Percentiles rank a stretch among this genome's conserved stretches.
phyloP scores from a whole-genome alignment of 768 basidiomycete genomes.

The Ramaria sp. region DNA sequence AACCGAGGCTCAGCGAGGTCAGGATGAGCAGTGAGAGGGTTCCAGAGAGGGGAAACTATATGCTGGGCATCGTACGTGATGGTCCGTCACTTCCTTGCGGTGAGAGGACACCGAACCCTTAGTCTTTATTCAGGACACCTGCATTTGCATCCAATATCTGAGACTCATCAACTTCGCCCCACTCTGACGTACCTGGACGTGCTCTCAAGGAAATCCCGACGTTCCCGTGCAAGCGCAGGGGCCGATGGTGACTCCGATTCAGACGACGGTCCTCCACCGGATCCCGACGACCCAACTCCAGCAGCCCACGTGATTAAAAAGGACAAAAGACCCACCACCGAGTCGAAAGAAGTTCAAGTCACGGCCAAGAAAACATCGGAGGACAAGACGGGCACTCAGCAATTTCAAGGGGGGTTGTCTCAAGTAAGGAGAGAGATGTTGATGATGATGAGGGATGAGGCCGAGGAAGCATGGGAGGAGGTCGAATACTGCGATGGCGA shows the following conservation, averaged over 20 bases:
- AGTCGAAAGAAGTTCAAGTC: slow-evolving; percentile 69
- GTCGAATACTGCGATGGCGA: slow-evolving; percentile 55
- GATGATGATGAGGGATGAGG: slow-evolving; percentile 57
- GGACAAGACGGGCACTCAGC: slow-evolving; percentile 40
- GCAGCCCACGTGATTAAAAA: slow-evolving; percentile 21
- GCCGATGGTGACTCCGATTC: slow-evolving; percentile 58
- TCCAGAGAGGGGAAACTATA: slow-evolving; percentile 50
- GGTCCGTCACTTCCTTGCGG: slow-evolving; percentile 32
- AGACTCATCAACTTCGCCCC: slow-evolving; percentile 76
- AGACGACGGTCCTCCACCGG: slow-evolving; percentile 70
- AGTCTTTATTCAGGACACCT: slow-evolving; percentile 40
- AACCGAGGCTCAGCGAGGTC: slow-evolving; percentile 56
- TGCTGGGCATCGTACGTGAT: slow-evolving; percentile 68
- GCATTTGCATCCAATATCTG: slow-evolving; percentile 67
- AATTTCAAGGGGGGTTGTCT: slow-evolving; percentile 57
- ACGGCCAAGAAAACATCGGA: slow-evolving; percentile 56
- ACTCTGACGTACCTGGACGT: slow-evolving; percentile 74
- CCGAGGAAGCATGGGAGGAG: slow-evolving; percentile 68
- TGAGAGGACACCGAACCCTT: slow-evolving; percentile 6
- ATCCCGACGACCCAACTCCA: slow-evolving; percentile 62
- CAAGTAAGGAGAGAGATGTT: slow-evolving; percentile 68
- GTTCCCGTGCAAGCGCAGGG: slow-evolving; percentile 21
- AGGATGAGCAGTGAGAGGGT: slow-evolving; percentile 68
- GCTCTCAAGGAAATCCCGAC: slow-evolving; percentile 53
- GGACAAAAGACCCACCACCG: slow-evolving; percentile 25